Conservation (phyloP, 768 basidiomycete species). For the Leucocoprinus leucothites region DNA sequence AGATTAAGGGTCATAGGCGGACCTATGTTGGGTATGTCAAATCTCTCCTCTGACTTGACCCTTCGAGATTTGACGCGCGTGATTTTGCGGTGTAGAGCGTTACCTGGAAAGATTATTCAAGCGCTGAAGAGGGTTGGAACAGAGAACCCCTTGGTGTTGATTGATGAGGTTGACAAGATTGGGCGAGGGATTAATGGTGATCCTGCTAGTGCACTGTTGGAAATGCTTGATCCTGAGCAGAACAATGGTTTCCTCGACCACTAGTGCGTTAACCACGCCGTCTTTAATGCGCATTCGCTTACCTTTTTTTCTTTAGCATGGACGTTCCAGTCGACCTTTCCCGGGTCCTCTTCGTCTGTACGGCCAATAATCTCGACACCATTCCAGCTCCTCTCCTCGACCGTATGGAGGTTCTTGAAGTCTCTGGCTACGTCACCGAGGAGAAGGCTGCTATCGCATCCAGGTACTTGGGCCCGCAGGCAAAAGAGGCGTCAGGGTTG, state of each 20-base stretch:
- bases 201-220: slow-evolving; percentile 84
- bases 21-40: slow-evolving; percentile 86
- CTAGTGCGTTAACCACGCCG: slow-evolving; percentile 57
- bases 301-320: slow-evolving; percentile 55
- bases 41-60: neutral
- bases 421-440: slow-evolving; percentile 91
- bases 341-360: slow-evolving; percentile 96
- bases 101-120: slow-evolving; percentile 94
- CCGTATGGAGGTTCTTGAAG: slow-evolving; percentile 95
- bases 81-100: slow-evolving; percentile 49
- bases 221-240: slow-evolving; percentile 95
- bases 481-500: slow-evolving; percentile 86
- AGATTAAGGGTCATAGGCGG: slow-evolving; percentile 96
- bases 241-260: slow-evolving; percentile 94
- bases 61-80: too few species aligned
- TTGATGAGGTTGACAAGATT: slow-evolving; percentile 97
- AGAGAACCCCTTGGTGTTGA: slow-evolving; percentile 90
- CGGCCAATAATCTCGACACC: slow-evolving; percentile 90
- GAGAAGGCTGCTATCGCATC: slow-evolving; percentile 89
- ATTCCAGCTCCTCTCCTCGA: slow-evolving; percentile 93
- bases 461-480: slow-evolving; percentile 88
- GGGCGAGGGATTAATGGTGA: slow-evolving; percentile 90
- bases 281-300: neutral
- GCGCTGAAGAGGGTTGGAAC: slow-evolving; percentile 91
- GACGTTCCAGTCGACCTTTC: slow-evolving; percentile 97